Base-by-base conservation (phyloP, 139 green algal genomes). In the Chlamydomonas incerta region DNA sequence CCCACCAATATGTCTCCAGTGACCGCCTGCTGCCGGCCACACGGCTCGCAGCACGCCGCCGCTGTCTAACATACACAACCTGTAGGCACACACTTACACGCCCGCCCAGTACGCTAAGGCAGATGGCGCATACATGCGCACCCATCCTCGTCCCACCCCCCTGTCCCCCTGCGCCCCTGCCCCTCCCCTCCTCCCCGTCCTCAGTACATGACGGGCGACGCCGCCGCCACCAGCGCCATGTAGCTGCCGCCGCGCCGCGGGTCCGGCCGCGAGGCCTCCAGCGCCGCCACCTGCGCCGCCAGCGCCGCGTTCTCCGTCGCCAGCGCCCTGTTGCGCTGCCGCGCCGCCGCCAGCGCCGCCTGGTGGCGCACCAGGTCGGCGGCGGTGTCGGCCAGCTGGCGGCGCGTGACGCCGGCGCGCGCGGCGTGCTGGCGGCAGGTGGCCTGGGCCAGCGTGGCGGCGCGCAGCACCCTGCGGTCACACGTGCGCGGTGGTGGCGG, bases 241-340 rank as follows among this genome's bases (percentile, higher is more conserved):
- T 83, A 83, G 46, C 41, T 74, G 9, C 37, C 63, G 77, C 77
- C 74, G 41, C 33, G 18, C 34, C 68, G 33, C 68, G 9, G 6
- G 24, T 20, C 24, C 23, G 23, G 11, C 37, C 24, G 41, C 8
- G 28, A 31, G 24, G 23, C 11, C 82, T 87, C 82, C 35, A 72
- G 21, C 69, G 58, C 55, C 15, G 33, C 66, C 69, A 87, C 52
- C 55, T 58, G 55, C 21, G 69, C 34, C 13, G 68, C 55, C 81
- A 87, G 66, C n/a, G 80, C 81, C 34, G 60, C 37, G 69, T 87
- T 87, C 26, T 87, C 81, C 0, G 26, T 18, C 17, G 69, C 69
- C 69, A 87, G 68, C 81, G 58, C 55, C 15, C 68, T 28, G 81
- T 80, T 86, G 80, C 69, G 80, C 33, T 80, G 55, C 55, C 21